A percentile compares a stretch with the other conserved stretches of the same genome.
These are phyloP conservation scores for Rhododendron molle DNA, from an alignment of 148 eudicot genomes.

Conservation along the genomic window DNA sequence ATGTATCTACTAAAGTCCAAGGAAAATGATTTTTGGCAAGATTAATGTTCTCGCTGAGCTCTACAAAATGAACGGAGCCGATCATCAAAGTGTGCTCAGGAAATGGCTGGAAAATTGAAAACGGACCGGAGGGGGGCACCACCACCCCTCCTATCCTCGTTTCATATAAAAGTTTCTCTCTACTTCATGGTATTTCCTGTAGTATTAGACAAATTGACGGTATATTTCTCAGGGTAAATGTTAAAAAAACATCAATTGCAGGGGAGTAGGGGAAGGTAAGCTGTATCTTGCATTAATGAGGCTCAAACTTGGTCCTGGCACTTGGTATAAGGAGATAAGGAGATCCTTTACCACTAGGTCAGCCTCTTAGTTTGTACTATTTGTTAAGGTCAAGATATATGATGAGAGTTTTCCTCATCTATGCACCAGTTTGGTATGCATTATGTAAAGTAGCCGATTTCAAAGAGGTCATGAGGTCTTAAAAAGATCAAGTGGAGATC, in stretches of 20 bases:
- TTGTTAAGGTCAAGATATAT: background rate
- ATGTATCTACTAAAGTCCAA: too few species aligned
- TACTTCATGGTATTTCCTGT: background rate
- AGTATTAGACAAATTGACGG: background rate
- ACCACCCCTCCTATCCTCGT: too few species aligned
- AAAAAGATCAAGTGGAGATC: background rate
- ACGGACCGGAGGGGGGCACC: too few species aligned
- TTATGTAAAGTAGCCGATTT: background rate
- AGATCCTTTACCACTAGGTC: background rate
- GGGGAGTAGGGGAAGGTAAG: background rate
- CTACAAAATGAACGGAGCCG: too few species aligned
- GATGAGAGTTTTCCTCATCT: background rate
- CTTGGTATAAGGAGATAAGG: background rate
- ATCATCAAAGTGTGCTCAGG: too few species aligned
- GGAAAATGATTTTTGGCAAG: too few species aligned
- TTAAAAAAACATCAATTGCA: background rate
- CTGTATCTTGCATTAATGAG: too few species aligned
- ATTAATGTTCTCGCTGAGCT: too few species aligned
- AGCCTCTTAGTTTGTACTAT: background rate
- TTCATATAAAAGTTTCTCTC: too few species aligned
- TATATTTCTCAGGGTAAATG: background rate
- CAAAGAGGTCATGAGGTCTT: background rate
- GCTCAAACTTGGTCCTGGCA: background rate
- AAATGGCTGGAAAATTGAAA: too few species aligned
- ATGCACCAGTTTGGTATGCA: background rate